phyloP scores from a whole-genome alignment of 73 alveolate genomes.

The Paraurostyla sp. region DNA sequence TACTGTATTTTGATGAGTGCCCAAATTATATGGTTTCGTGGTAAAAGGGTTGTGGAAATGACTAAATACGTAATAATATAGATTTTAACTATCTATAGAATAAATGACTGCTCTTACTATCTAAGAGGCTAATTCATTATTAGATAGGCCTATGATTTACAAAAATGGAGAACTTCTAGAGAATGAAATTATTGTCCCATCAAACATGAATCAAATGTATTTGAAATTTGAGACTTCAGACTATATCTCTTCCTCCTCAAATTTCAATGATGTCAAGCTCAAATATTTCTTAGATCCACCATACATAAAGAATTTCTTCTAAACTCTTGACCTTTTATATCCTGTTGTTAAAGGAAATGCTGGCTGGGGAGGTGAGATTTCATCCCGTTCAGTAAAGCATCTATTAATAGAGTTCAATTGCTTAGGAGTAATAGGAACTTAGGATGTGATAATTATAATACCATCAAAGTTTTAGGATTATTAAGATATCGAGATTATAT shows the following conservation, averaged over 20 bases:
- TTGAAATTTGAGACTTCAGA: constrained; percentile 10
- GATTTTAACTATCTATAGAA: background rate
- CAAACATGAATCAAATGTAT: constrained; percentile 37
- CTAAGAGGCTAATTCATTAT: background rate
- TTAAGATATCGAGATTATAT: constrained; percentile 3
- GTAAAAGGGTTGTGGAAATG: constrained; percentile 44
- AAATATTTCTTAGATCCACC: constrained; percentile 34
- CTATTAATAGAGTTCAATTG: constrained; percentile 38
- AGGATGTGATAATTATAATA: background rate
- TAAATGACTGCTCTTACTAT: constrained; percentile 12
- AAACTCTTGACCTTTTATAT: background rate
- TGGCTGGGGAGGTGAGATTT: constrained; percentile 53
- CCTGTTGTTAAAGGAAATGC: constrained; percentile 58
- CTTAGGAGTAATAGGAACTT: constrained; percentile 29
- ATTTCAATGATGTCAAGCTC: no score
- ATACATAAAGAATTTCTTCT: background rate
- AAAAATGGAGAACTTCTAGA: constrained; percentile 24
- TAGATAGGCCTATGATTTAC: background rate
- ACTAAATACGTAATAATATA: background rate
- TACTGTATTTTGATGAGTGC: constrained; percentile 23
- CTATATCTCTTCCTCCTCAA: background rate
- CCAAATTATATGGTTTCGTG: background rate
- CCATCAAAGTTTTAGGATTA: background rate
- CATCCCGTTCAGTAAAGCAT: background rate
- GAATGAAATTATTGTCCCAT: background rate